A percentile compares a stretch with the other conserved stretches of the same genome.
These are phyloP conservation scores for Suillus placidus DNA, from an alignment of 768 basidiomycete genomes.

Conservation along the genomic window DNA sequence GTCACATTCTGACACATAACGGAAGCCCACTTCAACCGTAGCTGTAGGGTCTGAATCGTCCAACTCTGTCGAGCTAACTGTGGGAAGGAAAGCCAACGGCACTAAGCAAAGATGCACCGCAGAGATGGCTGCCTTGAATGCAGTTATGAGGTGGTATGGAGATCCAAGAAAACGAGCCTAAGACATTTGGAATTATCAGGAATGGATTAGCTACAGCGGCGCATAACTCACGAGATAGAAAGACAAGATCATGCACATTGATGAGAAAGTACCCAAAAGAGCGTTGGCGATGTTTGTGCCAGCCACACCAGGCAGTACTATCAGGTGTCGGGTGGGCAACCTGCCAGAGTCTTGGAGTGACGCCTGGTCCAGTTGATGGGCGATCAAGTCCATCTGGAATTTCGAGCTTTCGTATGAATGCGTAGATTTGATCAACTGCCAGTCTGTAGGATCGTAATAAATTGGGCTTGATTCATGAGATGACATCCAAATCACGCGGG, in stretches of 20 bases:
- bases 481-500: constrained; percentile 80
- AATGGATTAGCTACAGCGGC: background rate
- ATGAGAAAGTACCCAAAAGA: constrained; percentile 47
- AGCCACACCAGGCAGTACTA: constrained; percentile 71
- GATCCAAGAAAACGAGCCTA: constrained; percentile 76
- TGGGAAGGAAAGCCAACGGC: constrained; percentile 52
- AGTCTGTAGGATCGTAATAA: constrained; percentile 65
- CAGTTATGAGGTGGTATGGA: constrained; percentile 59
- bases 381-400: constrained; percentile 76
- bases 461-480: constrained; percentile 63
- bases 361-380: constrained; percentile 52
- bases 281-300: constrained; percentile 60
- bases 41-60: constrained; percentile 21
- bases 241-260: constrained; percentile 49
- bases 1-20: constrained; percentile 59
- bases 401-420: constrained; percentile 74
- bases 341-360: constrained; percentile 33
- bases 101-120: constrained; percentile 69
- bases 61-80: constrained; percentile 15
- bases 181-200: constrained; percentile 7
- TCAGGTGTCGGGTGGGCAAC: constrained; percentile 48
- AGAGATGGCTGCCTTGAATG: constrained; percentile 68
- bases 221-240: constrained; percentile 65
- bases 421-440: constrained; percentile 64
- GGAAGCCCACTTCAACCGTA: constrained; percentile 30